Percentiles rank a stretch among this genome's conserved stretches.
Conservation (phyloP, 1,139 yeast species). For the Ogataea hybrid region DNA sequence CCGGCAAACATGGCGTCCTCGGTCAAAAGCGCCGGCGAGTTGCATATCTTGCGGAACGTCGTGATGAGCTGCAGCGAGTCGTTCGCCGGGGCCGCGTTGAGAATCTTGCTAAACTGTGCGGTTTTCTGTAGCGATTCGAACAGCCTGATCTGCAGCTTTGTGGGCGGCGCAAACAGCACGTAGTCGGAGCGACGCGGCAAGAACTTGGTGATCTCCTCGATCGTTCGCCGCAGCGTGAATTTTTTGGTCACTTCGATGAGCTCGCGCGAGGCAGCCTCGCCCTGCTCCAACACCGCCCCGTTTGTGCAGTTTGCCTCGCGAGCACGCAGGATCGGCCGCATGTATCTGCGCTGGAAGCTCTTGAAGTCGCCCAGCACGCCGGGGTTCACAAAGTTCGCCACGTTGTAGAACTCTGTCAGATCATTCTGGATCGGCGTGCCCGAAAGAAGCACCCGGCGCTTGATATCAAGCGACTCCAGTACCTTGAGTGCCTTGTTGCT, state of each 20-base stretch:
- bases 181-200: slow-evolving; percentile 78
- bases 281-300: slow-evolving; percentile 47
- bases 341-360: slow-evolving; percentile 62
- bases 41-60: slow-evolving; percentile 76
- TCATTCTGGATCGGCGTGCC: slow-evolving; percentile 98
- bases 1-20: slow-evolving; percentile 36
- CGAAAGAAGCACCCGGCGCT: slow-evolving; percentile 62
- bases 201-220: slow-evolving; percentile 57
- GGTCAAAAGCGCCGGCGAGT: slow-evolving; percentile 65
- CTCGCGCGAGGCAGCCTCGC: slow-evolving; percentile 60
- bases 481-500: slow-evolving; percentile 68
- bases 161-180: slow-evolving; percentile 81
- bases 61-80: slow-evolving; percentile 70
- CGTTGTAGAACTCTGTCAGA: slow-evolving; percentile 74
- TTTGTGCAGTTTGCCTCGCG: slow-evolving; percentile 70
- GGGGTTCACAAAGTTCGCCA: slow-evolving; percentile 82
- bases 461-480: slow-evolving; percentile 53
- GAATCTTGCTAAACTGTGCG: slow-evolving; percentile 34
- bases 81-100: slow-evolving; percentile 24
- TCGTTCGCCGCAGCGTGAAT: slow-evolving; percentile 77
- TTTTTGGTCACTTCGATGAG: slow-evolving; percentile 60
- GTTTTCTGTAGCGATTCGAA: slow-evolving; percentile 53
- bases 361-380: slow-evolving; percentile 65
- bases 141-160: slow-evolving; percentile 53
- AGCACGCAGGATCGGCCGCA: slow-evolving; percentile 70